phyloP scores from a whole-genome alignment of 495 filamentous ascomycete genomes.

The Xylona heveae region DNA sequence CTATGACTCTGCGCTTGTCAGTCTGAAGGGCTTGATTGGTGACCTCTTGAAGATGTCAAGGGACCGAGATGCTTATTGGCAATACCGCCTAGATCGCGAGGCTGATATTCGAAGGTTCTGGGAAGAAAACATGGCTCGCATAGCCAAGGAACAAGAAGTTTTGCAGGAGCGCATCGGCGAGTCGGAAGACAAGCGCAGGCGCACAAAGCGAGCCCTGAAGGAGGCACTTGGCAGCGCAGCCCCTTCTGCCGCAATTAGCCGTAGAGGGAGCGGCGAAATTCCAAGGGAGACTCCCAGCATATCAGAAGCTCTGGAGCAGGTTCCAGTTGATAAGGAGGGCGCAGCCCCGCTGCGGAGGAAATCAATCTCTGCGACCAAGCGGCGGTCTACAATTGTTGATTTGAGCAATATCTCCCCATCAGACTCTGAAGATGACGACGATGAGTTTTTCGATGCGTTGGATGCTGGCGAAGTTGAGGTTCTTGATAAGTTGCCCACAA shows the following conservation, averaged over 20 bases:
- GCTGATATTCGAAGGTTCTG: slow-evolving; percentile 76
- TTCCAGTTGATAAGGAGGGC: slow-evolving; percentile 7
- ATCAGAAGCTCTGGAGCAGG: slow-evolving; percentile 11
- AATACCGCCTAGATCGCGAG: slow-evolving; percentile 80
- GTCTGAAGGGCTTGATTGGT: slow-evolving; percentile 65
- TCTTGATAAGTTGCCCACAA: slow-evolving; percentile 29
- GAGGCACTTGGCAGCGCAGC: slow-evolving; percentile 42
- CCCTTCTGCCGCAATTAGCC: neutral
- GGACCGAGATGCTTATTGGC: slow-evolving; percentile 92
- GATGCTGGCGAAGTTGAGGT: slow-evolving; percentile 83
- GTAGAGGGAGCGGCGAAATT: too few relatives aligned
- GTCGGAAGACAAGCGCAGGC: slow-evolving; percentile 71
- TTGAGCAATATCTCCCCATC: slow-evolving; percentile 36
- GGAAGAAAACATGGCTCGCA: slow-evolving; percentile 95
- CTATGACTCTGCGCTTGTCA: slow-evolving; percentile 75
- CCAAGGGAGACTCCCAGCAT: too few relatives aligned
- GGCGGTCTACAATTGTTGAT: slow-evolving; percentile 36
- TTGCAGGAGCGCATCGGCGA: slow-evolving; percentile 73
- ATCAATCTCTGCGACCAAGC: slow-evolving; percentile 20
- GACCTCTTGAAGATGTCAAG: slow-evolving; percentile 78
- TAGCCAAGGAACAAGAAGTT: slow-evolving; percentile 82
- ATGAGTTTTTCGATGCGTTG: slow-evolving; percentile 95
- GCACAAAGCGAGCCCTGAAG: slow-evolving; percentile 72
- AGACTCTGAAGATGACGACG: slow-evolving; percentile 65
- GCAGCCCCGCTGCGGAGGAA: slow-evolving; percentile 16